Base-by-base conservation (phyloP, 2,329 filamentous ascomycete genomes). In the Myriosclerotinia duriaeana region DNA sequence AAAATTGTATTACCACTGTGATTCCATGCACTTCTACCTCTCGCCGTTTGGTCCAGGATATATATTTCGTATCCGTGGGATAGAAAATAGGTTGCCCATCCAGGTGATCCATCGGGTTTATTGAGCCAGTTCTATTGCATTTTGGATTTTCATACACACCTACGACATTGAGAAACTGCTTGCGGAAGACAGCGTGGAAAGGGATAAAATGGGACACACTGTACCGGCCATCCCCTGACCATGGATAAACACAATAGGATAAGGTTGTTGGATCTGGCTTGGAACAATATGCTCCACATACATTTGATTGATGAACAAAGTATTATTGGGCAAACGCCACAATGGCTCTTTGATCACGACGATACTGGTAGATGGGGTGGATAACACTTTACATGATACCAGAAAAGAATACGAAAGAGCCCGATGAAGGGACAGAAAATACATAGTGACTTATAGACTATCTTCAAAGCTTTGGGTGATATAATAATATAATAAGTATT, bases 281-380 rank as follows among this genome's bases (percentile, higher is more conserved):
- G 82, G 80, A 8, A 71, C 69, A 20, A 84, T 76, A 65, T 77
- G 78, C 75, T 85, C 84, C 38, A 85, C 81, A 69, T 85, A 85
- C 78, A 85, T 83, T 76, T 85, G 83, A 64, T 79, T 67, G 9
- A 65, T 17, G 42, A 71, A 70, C 0, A 72, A 8, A 15, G 64
- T 61, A 44, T 66, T 53, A 3, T 69, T 68, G 14, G 38, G 36
- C 50, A 64, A 36, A 56, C 11, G 50, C 38, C 30, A 56, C 26
- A 44, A 26, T n/a, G n/a, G 26, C 38, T 54, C 30, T 36, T 55
- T 38, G 5, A 17, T 22, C 56, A 60, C 14, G 42, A 46, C 6
- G 20, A 46, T 22, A 30, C 44, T 34, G 17, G 14, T 46, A 64
- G 3, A 44, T 1, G 50, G 26, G 15, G 50, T 17, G n/a, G 61